phyloP scores from a whole-genome alignment of 2,329 filamentous ascomycete genomes.

The Diaporthe australafricana region DNA sequence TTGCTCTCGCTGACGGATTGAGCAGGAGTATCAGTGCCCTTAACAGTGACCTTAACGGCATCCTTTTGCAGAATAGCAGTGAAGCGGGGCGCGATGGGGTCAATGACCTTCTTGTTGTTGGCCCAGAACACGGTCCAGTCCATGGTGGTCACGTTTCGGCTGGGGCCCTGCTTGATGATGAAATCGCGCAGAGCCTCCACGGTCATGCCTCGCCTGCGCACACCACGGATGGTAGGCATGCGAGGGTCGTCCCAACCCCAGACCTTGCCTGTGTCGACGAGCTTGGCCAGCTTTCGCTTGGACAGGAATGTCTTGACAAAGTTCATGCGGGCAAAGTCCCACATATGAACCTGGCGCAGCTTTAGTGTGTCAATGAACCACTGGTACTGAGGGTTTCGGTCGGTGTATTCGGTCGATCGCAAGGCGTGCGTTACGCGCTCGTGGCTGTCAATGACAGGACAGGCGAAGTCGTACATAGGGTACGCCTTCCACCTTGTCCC shows the following conservation, averaged over 20 bases:
- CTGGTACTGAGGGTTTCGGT: conserved; percentile 87
- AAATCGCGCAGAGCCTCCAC: conserved; percentile 84
- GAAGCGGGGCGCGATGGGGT: conserved; percentile 79
- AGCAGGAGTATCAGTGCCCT: conserved; percentile 74
- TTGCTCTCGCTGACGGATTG: conserved; percentile 77
- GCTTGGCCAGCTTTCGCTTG: conserved; percentile 87
- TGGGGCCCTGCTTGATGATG: conserved; percentile 86
- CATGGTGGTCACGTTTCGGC: conserved; percentile 85
- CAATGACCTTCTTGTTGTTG: conserved; percentile 84
- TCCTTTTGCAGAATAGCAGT: conserved; percentile 79
- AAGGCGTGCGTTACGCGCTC: conserved; percentile 88
- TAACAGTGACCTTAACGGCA: conserved; percentile 77
- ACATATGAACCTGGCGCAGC: conserved; percentile 83
- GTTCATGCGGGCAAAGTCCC: conserved; percentile 88
- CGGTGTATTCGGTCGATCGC: conserved; percentile 87
- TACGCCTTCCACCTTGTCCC: conserved; percentile 86
- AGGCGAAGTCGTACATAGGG: conserved; percentile 89
- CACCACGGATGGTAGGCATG: conserved; percentile 86
- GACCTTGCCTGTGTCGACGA: conserved; percentile 81
- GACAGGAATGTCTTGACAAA: conserved; percentile 86
- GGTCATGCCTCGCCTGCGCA: conserved; percentile 82
- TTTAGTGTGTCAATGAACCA: conserved; percentile 84
- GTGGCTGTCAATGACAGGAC: conserved; percentile 82
- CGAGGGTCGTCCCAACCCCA: conserved; percentile 90
- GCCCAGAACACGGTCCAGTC: conserved; percentile 84